Conservation (phyloP, 164 flowering plant species). For the Vitis labrusca region DNA sequence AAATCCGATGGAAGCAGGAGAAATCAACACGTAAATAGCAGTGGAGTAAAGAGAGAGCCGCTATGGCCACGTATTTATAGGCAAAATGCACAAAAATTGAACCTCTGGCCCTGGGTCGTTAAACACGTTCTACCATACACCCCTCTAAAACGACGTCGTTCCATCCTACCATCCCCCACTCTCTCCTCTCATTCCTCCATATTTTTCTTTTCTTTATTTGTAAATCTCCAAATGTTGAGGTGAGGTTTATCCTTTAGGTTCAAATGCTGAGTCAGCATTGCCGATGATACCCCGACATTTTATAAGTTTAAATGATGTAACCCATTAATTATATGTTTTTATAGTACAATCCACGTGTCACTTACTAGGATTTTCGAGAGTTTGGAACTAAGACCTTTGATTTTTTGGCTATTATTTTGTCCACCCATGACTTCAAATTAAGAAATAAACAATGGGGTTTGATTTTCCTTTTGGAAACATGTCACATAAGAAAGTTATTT, state of each 20-base stretch:
- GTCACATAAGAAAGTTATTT: too few relatives aligned
- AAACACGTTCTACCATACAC: too few relatives aligned
- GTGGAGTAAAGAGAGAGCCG: not conserved
- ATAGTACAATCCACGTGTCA: conserved; percentile 5
- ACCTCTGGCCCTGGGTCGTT: too few relatives aligned
- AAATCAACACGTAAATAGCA: not conserved
- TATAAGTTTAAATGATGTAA: not conserved
- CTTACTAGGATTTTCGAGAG: not conserved
- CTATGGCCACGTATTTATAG: conserved; percentile 13
- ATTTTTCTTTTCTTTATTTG: not conserved
- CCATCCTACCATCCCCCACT: not conserved
- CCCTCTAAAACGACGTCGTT: not conserved
- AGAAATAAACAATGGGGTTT: too few relatives aligned
- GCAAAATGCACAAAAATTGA: not conserved
- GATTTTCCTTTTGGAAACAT: too few relatives aligned
- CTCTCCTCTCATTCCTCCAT: not conserved
- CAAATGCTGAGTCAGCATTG: not conserved
- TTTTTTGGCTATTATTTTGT: too few relatives aligned
- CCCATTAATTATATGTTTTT: not conserved
- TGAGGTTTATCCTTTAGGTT: conserved; percentile 9
- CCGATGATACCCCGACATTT: not conserved
- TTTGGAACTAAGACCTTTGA: not conserved
- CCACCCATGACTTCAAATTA: too few relatives aligned
- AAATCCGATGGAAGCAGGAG: not conserved
- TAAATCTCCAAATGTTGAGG: not conserved